Base-by-base conservation (phyloP, 345 rosid species). In the Geranium rotundifolium region DNA sequence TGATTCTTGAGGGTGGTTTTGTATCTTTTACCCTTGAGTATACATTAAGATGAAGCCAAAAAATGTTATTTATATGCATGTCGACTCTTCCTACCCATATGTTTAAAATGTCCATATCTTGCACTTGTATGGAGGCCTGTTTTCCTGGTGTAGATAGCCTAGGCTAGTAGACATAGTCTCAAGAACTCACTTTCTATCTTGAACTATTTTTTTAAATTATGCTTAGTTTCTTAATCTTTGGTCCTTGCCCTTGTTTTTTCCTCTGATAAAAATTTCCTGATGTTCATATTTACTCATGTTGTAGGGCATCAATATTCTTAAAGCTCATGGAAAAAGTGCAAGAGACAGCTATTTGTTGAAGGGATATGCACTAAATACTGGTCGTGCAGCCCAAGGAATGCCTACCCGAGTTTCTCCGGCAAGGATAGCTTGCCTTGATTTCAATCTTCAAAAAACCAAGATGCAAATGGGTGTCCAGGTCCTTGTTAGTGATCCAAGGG, bases 391-490 rank as follows among this genome's bases (percentile, higher is more conserved):
- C 34, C 97, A 85, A 75, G 97, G 97, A 68, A 87, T 90, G 92
- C 95, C 90, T 61, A 61, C 79, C 54, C 80, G 80, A 73, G 97
- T 87, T 58, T 74, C 87, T 54, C 86, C 92, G 54, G 89, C 97
- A 20, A 87, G 71, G 78, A 81, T 90, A 71, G 95, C 97, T 9
- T 84, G 90, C 74, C 95, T 87, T 56, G 97, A 90, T 78, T 85
- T 90, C 57, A 90, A 87, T 72, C 86, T 90, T 61, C 95, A 90
- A 80, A 90, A 84, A 77, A 88, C 95, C 62, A 95, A 95, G 79
- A 86, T 90, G 96, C 97, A 88, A 74, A 39, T 90, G 77, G 99
- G 96, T 71, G 84, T 95, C 75, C 99, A 93, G 77, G 95, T 93
- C 59, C 74, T 93, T 29, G 97, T 93, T 59, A 73, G 72, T 39